phyloP scores from a whole-genome alignment of 1,139 yeast genomes.

The Taphrina flavorubra region DNA sequence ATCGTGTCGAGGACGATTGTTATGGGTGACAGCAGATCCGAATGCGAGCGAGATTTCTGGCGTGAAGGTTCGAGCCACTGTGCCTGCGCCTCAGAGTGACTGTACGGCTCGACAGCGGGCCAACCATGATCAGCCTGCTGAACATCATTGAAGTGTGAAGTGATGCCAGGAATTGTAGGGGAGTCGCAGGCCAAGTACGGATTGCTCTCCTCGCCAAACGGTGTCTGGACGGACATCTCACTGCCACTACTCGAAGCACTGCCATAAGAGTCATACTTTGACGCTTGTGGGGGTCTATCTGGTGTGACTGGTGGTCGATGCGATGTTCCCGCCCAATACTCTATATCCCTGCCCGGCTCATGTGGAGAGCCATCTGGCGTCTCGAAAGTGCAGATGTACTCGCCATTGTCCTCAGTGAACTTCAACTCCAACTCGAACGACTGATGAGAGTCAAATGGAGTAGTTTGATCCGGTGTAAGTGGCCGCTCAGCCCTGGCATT shows the following conservation, averaged over 20 bases:
- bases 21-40: slow-evolving; percentile 14
- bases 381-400: slow-evolving; percentile 15
- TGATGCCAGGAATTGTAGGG: slow-evolving; percentile 5
- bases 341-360: background rate
- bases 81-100: background rate
- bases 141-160: background rate
- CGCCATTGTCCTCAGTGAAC: slow-evolving; percentile 16
- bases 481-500: background rate
- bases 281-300: background rate
- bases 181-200: slow-evolving; percentile 7
- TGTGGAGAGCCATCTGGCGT: background rate
- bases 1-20: slow-evolving; percentile 27
- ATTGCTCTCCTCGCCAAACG: slow-evolving; percentile 2
- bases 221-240: background rate
- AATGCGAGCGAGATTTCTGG: background rate
- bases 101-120: background rate
- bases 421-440: slow-evolving; percentile 19
- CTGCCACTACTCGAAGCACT: slow-evolving; percentile 6
- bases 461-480: background rate
- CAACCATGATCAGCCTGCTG: background rate
- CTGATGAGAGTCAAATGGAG: slow-evolving; percentile 13
- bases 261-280: slow-evolving; percentile 1
- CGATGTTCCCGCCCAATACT: background rate
- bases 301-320: background rate
- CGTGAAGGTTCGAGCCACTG: background rate